A percentile compares a stretch with the other conserved stretches of the same genome.
phyloP scores from a whole-genome alignment of 2,329 filamentous ascomycete genomes.

The Cylindrodendrum hubeiense region DNA sequence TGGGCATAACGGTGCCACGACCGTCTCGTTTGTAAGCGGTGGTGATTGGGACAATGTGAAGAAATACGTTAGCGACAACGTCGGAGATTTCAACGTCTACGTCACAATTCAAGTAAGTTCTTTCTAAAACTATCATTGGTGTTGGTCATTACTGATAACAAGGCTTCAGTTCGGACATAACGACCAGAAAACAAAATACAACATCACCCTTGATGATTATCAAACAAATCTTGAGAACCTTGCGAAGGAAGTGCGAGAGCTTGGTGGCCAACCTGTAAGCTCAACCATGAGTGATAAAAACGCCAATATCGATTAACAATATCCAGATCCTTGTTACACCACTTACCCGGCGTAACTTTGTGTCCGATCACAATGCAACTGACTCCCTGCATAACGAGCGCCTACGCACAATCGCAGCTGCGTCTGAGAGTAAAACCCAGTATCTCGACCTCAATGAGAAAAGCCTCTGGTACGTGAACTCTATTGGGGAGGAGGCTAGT shows the following conservation, averaged over 20 bases:
- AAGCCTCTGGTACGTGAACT: conserved; percentile 1
- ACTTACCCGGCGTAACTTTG: conserved; percentile 3
- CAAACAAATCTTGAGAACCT: conserved; percentile 1
- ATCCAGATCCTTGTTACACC: not conserved
- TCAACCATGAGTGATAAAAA: not conserved
- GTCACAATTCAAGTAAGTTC: not conserved
- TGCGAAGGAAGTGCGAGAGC: not conserved
- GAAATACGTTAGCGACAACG: not conserved
- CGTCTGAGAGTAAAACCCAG: not conserved
- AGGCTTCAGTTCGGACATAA: conserved; percentile 3
- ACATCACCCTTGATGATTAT: conserved; percentile 5
- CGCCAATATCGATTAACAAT: not conserved
- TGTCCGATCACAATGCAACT: not conserved
- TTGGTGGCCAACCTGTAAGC: not conserved
- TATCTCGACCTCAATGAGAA: conserved; percentile 7
- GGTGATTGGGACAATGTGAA: not conserved
- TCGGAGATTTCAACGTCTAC: not conserved
- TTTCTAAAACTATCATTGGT: too few relatives aligned
- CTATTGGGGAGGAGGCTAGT: not conserved
- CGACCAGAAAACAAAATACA: conserved; percentile 4
- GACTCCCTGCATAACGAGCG: not conserved
- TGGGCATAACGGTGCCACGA: conserved; percentile 9
- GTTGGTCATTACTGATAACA: not conserved
- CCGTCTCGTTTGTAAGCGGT: not conserved
- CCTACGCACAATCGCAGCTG: conserved; percentile 2